phyloP scores from a whole-genome alignment of 2,329 filamentous ascomycete genomes.

The Zymoseptoria passerinii region DNA sequence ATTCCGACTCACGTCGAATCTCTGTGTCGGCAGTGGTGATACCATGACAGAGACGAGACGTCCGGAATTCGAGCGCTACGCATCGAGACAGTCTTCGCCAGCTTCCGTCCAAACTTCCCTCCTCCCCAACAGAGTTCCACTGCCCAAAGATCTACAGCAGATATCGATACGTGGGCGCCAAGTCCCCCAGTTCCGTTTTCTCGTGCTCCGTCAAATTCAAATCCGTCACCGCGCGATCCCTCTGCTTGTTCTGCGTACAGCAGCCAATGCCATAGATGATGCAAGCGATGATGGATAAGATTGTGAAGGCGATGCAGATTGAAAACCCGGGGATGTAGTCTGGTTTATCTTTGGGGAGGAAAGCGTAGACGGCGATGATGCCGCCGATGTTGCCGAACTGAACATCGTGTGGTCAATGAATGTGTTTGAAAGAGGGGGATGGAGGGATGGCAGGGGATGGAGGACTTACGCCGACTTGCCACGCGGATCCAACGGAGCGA shows the following conservation, averaged over 20 bases:
- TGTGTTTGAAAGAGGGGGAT: not conserved
- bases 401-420: not conserved
- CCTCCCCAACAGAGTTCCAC: not conserved
- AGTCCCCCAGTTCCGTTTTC: constrained; percentile 52
- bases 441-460: not conserved
- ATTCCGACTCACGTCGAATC: no score
- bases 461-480: constrained; percentile 35
- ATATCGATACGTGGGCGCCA: constrained; percentile 54
- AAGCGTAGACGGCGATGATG: constrained; percentile 46
- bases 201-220: constrained; percentile 52
- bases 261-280: constrained; percentile 53
- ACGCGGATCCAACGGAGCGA: constrained; percentile 41
- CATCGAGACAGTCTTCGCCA: not conserved
- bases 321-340: constrained; percentile 63
- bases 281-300: constrained; percentile 56
- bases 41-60: no score
- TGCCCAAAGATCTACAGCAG: constrained; percentile 35
- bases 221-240: constrained; percentile 42
- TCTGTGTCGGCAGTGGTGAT: no score
- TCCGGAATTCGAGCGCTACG: no score
- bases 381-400: constrained; percentile 43
- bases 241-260: constrained; percentile 51
- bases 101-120: not conserved
- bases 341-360: constrained; percentile 54
- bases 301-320: constrained; percentile 67